Base-by-base conservation (phyloP, 1,139 yeast species). In the Suhomyces choctaworum region DNA sequence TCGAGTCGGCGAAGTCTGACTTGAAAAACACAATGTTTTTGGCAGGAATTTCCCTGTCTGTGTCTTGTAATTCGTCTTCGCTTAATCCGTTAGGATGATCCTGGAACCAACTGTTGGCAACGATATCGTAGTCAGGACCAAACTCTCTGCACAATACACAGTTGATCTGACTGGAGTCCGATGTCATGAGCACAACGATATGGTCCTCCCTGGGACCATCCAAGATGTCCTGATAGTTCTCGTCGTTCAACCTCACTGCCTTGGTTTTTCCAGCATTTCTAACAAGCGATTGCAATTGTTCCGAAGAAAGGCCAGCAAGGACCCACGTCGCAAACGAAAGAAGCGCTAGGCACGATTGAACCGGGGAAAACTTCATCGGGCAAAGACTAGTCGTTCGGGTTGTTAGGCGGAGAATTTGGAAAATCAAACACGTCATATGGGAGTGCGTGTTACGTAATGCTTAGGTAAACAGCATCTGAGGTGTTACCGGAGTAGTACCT, bases 61-160 rank as follows among this genome's bases (percentile, higher is more conserved):
- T 58, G 11, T 46, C 55, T 29, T 50, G 58, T 27, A 44, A 42
- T 22, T 50, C 54, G 5, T 46, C 43, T n/a, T 76, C 70, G 14
- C 46, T 39, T 20, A 63, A 34, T 20, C 71, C 67, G 34, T 60
- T 40, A 33, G 71, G 70, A 55, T 70, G 64, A 48, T 65, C 64
- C 41, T 61, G 54, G 50, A 73, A 81, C 53, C 90, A 83, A 24
- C 76, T 63, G 19, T 80, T 82, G 31, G 89, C 70, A 31, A 69
- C 67, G 15, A 73, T 64, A 23, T 62, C 62, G 52, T 62, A 87
- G 32, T 76, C 78, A 1, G 97, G 95, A 24, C 75, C 78, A 49
- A 86, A 73, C 32, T 82, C 80, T 16, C 66, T 52, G 70, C 99
- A 92, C 41, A 87, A 69, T 2, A 70, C 69, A 64, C 98, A 92